Evolutionary conservation across 805 yeast genomes (phyloP).

Genomic region (Kodamaea fukazawae): DNA sequence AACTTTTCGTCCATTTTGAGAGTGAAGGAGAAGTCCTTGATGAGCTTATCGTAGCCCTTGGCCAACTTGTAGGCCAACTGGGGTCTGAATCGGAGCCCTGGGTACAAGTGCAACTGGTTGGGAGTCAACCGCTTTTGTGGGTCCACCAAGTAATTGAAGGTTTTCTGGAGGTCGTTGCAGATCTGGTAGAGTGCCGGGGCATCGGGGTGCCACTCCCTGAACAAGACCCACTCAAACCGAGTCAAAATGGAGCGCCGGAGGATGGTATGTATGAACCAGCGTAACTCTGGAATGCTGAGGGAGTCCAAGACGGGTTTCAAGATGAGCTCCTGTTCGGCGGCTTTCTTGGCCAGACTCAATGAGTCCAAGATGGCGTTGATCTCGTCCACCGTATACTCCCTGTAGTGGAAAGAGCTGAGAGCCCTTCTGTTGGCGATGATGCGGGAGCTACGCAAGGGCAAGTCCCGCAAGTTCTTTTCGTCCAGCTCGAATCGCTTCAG

Average conservation of each 20-base stretch:
- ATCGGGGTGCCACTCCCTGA: constrained; percentile 74
- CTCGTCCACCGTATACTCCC: constrained; percentile 22
- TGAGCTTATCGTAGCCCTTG: constrained; percentile 48
- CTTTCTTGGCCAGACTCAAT: constrained; percentile 21
- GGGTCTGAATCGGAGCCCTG: constrained; percentile 65
- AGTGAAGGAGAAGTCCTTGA: constrained; percentile 39
- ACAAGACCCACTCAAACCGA: constrained; percentile 56
- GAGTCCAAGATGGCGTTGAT: constrained; percentile 31
- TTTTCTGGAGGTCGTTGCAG: constrained; percentile 59
- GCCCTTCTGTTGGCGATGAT: constrained; percentile 50
- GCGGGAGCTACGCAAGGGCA: constrained; percentile 50
- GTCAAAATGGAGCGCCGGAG: constrained; percentile 60
- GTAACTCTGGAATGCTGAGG: constrained; percentile 60
- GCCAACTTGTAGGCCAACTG: constrained; percentile 64
- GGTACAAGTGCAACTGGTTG: constrained; percentile 39
- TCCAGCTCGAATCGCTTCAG: constrained; percentile 42
- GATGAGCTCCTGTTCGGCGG: constrained; percentile 40
- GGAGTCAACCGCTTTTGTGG: constrained; percentile 43
- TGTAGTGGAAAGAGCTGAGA: constrained; percentile 6
- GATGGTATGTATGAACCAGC: constrained; percentile 67
- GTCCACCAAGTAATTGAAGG: constrained; percentile 55
- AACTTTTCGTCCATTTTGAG: constrained; percentile 23
- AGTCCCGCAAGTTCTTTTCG: constrained; percentile 36
- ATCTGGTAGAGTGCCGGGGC: constrained; percentile 63
- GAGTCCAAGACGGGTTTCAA: constrained; percentile 49